Evolutionary conservation across 805 yeast genomes (phyloP), one percentile per base, ranked within the genome.

Genomic region (Cyberlindnera sargentensis): DNA sequence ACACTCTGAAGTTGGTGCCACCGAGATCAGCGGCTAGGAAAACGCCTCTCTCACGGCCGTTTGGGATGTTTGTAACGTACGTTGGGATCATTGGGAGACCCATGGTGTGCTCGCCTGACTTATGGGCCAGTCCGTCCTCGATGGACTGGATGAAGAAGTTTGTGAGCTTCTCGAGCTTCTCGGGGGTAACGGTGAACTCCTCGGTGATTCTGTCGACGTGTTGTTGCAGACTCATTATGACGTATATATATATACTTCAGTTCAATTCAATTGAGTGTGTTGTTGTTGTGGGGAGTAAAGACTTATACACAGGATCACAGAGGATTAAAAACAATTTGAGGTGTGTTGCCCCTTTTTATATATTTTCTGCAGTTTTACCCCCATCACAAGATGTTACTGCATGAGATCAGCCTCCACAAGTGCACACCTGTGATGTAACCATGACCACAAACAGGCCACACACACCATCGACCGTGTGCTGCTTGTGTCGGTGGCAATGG

Each of bases 1-100:
- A 89, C 26, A 93, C 96, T 57, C 99, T 75, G 67, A 91, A 88
- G 63, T 93, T 90, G 45, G 98, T 90, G 40, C 98, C 98, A 49
- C 99, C 99, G 42, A 91, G 72, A 60, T 91, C 98, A 4, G 93
- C 95, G 43, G 98, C 98, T 47, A 91, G 68, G 49, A 74, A 78
- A 34, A 85, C 70, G 37, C 98, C 98, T 43, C 70, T 71, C 62
- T 91, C 99, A 39, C 75, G 71, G 36, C 99, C 99, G 36, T 73
- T 75, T 24, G 99, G 99, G 44, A 87, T 75, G 8, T 76, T 72
- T 7, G 96, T 86, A 31, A 91, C 95, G 60, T 65, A 91, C 1
- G 96, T 78, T 32, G 98, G 98, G 55, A 93, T 87, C 99, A 91
- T 93, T 34, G 93, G 91, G 67, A 85, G 66, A 59, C 74, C 80